phyloP scores from a whole-genome alignment of 805 yeast species.

The Kodamaea leandrae region DNA sequence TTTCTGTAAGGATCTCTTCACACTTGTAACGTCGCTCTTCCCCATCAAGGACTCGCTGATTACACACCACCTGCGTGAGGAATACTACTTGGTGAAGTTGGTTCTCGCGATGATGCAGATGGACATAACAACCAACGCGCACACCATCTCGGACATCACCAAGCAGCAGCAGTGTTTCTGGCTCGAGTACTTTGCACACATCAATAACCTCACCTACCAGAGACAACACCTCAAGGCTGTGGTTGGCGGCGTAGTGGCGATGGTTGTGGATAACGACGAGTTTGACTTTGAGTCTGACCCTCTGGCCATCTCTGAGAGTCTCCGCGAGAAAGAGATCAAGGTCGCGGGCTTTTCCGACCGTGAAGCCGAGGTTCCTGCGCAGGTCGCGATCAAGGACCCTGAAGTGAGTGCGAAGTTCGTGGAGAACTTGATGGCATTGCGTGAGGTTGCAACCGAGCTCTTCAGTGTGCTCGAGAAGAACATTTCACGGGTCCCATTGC shows the following conservation, averaged over 20 bases:
- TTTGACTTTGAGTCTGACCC: slow-evolving; percentile 83
- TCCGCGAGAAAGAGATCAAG: slow-evolving; percentile 38
- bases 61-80: slow-evolving; percentile 59
- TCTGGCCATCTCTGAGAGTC: slow-evolving; percentile 44
- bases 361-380: slow-evolving; percentile 45
- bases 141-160: slow-evolving; percentile 37
- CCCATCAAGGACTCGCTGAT: slow-evolving; percentile 31
- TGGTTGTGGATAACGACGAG: slow-evolving; percentile 45
- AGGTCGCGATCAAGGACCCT: slow-evolving; percentile 73
- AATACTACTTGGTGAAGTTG: slow-evolving; percentile 59
- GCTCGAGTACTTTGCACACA: slow-evolving; percentile 43
- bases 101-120: slow-evolving; percentile 46
- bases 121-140: slow-evolving; percentile 33
- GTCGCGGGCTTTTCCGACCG: slow-evolving; percentile 35
- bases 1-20: slow-evolving; percentile 22
- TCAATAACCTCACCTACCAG: slow-evolving; percentile 49
- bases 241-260: slow-evolving; percentile 37
- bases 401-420: slow-evolving; percentile 72
- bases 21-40: slow-evolving; percentile 24
- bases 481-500: slow-evolving; percentile 38
- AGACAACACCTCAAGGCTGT: slow-evolving; percentile 42
- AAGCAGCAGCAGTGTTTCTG: slow-evolving; percentile 38
- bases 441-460: slow-evolving; percentile 67
- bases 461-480: slow-evolving; percentile 49
- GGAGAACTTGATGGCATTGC: slow-evolving; percentile 64